Base-by-base conservation (phyloP, 169 alveolate genomes). In the Plasmodium coatneyi region DNA sequence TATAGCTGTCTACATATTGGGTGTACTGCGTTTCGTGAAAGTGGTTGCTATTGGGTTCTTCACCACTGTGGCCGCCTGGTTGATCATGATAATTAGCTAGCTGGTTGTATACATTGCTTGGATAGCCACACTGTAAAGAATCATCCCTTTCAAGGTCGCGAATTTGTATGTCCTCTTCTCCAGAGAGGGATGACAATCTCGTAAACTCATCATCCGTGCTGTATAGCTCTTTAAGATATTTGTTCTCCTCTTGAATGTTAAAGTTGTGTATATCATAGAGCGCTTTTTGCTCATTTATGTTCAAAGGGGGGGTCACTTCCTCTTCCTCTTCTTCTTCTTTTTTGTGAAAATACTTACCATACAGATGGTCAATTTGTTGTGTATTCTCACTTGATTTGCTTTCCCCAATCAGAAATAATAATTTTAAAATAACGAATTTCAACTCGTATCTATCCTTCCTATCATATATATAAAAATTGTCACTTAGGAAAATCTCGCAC, bases 351-450 rank as follows among this genome's bases (percentile, higher is more conserved):
- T 91, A 91, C 71, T 91, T 91, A 71, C 12, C 71, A 81, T 80
- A 91, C 10, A 91, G 34, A 19, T 46, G 60, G 60, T 91, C 92
- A 71, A 91, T 72, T 9, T 81, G 71, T 81, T 91, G 71, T 36
- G 83, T 30, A 32, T 81, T 81, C 25, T 80, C 92, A 81, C 28
- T 71, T 70, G 36, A 81, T 70, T 76, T 43, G 39, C 80, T 91
- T 70, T 91, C 95, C n/a, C 95, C 76, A 25, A 81, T 91, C 54
- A 91, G 82, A 91, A 91, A 91, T 10, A 91, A 43, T 91, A 91
- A 60, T 80, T 70, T 91, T 82, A 91, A 91, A 70, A 91, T 91
- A 25, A 91, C 70, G 76, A 28, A 91, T 32, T 91, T 91, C 82
- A 91, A 81, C 28, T 91, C 95, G 56, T 91, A 91, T 80, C 95